phyloP scores from a whole-genome alignment of 805 yeast species.

The Saturnispora quitensis region DNA sequence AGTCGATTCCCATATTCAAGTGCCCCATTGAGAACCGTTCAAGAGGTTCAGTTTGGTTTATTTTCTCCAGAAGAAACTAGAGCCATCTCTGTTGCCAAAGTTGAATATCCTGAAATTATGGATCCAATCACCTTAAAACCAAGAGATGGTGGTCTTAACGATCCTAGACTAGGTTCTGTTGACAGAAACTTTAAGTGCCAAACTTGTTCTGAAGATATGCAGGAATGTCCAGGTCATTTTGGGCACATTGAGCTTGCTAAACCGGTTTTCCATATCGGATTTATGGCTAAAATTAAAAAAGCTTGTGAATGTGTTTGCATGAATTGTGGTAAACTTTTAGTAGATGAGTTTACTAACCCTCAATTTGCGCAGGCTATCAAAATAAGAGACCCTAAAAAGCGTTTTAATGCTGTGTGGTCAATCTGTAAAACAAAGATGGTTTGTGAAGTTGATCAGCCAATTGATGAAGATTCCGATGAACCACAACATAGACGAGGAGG shows the following conservation, averaged over 20 bases:
- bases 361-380: conserved; percentile 81
- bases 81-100: conserved; percentile 95
- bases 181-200: conserved; percentile 97
- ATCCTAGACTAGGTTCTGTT: conserved; percentile 93
- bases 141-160: conserved; percentile 93
- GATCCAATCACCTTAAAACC: conserved; percentile 94
- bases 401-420: conserved; percentile 96
- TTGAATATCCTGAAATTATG: conserved; percentile 99
- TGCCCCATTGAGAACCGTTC: conserved; percentile 95
- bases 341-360: conserved; percentile 70
- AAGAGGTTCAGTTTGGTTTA: conserved; percentile 97
- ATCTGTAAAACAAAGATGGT: conserved; percentile 86
- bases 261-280: conserved; percentile 97
- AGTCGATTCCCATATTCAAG: conserved; percentile 82
- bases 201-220: conserved; percentile 99
- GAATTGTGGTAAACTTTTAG: conserved; percentile 92
- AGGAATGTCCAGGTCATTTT: conserved; percentile 98
- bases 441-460: conserved; percentile 86
- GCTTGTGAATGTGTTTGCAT: conserved; percentile 95
- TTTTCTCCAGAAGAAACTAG: conserved; percentile 96
- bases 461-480: conserved; percentile 37
- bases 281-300: conserved; percentile 86
- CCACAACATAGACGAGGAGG: conserved; percentile 65
- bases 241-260: conserved; percentile 98
- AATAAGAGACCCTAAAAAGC: conserved; percentile 87